A percentile compares a stretch with the other conserved stretches of the same genome.
phyloP scores from a whole-genome alignment of 805 yeast species.

The Wickerhamiella parazyma region DNA sequence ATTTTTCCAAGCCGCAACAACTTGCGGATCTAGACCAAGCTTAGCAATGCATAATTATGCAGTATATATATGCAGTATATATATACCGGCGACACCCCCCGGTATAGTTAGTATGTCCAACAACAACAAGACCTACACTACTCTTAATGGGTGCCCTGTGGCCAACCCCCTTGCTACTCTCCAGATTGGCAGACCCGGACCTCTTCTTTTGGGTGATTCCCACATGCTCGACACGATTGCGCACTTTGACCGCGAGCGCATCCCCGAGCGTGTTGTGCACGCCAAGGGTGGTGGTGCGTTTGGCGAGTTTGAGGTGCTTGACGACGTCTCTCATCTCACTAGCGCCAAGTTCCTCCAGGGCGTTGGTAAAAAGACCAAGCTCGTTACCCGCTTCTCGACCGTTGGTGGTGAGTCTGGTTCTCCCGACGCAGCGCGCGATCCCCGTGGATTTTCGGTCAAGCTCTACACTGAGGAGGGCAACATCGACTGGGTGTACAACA shows the following conservation, averaged over 20 bases:
- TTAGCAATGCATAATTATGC: conserved; percentile 2
- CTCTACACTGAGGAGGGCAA: conserved; percentile 56
- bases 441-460: conserved; percentile 55
- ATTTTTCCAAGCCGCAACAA: too few relatives aligned
- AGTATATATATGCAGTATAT: background rate
- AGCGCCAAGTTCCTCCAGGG: conserved; percentile 42
- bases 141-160: conserved; percentile 43
- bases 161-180: conserved; percentile 42
- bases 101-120: background rate
- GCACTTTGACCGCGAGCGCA: conserved; percentile 50
- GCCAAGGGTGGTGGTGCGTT: conserved; percentile 55
- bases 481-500: conserved; percentile 60
- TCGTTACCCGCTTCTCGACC: conserved; percentile 46
- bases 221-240: conserved; percentile 43
- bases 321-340: conserved; percentile 40
- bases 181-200: conserved; percentile 42
- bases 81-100: background rate
- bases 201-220: conserved; percentile 44
- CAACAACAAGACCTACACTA: conserved; percentile 28
- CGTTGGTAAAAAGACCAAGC: conserved; percentile 68
- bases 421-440: conserved; percentile 55
- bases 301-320: conserved; percentile 46
- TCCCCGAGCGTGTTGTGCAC: conserved; percentile 56
- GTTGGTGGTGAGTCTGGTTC: conserved; percentile 61
- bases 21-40: conserved; percentile 1